Percentiles rank a stretch among this genome's conserved stretches.
Evolutionary conservation across 108 stramenopile species (phyloP).

Genomic region (Skeletonema costatum): DNA sequence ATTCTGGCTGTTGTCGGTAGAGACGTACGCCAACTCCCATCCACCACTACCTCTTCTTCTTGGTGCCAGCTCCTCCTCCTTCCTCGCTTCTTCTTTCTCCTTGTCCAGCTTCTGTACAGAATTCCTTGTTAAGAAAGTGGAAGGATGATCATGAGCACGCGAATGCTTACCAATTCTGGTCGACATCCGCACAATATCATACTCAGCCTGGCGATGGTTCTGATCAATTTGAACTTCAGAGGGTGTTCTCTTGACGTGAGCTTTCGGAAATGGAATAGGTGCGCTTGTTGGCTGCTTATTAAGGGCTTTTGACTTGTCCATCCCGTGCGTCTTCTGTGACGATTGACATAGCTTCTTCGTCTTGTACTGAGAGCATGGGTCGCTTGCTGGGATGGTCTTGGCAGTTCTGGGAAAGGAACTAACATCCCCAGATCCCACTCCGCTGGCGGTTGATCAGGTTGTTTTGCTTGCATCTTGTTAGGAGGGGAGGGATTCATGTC

Average conservation of each 20-base stretch:
- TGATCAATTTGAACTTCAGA: not conserved
- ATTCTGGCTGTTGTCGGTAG: not conserved
- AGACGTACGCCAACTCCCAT: not conserved
- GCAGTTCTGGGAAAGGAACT: not conserved
- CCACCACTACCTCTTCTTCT: not conserved
- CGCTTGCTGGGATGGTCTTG: not conserved
- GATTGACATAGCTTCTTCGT: not conserved
- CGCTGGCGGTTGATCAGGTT: too few relatives aligned
- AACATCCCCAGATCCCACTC: not conserved
- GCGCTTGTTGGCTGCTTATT: too few relatives aligned
- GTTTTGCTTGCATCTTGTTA: not conserved
- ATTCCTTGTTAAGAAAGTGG: not conserved
- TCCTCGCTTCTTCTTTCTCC: not conserved
- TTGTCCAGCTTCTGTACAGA: not conserved
- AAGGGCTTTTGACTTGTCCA: too few relatives aligned
- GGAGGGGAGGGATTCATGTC: not conserved
- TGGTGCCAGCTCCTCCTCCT: not conserved
- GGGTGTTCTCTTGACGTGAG: not conserved
- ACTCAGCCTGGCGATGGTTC: not conserved
- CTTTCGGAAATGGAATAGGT: too few relatives aligned
- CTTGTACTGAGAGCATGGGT: not conserved
- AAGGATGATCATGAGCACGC: not conserved
- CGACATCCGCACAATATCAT: not conserved
- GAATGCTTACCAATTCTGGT: not conserved
- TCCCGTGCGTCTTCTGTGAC: not conserved